These are phyloP conservation scores for Vitis rotundifolia DNA, from an alignment of 164 flowering plant genomes.

Conservation along the genomic window DNA sequence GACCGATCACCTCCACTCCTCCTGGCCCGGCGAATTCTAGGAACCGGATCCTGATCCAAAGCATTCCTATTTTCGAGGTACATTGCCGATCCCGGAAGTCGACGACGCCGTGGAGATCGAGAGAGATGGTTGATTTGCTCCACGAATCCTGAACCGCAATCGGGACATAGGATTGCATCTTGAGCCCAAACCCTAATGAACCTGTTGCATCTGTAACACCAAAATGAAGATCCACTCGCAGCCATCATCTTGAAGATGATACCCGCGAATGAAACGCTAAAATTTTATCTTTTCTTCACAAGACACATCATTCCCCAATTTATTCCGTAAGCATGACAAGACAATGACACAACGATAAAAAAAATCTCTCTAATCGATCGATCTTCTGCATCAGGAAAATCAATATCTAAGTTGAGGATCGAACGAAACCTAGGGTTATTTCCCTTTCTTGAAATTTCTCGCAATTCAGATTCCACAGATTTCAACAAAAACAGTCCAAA, in stretches of 20 bases:
- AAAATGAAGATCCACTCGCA: constrained; percentile 41
- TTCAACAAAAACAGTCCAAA: no score
- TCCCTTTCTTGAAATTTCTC: not conserved
- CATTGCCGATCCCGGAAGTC: constrained; percentile 42
- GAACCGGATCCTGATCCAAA: constrained; percentile 17
- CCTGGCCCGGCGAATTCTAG: constrained; percentile 40
- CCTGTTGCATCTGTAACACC: constrained; percentile 76
- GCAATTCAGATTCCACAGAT: no score
- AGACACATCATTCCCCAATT: no score
- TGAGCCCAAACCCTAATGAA: constrained; percentile 37
- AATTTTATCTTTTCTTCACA: not conserved
- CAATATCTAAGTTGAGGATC: no score
- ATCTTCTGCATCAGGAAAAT: no score
- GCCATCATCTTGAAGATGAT: constrained; percentile 15
- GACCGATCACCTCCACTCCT: constrained; percentile 53
- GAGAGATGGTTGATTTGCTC: constrained; percentile 44
- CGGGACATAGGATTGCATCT: constrained; percentile 47
- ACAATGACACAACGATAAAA: no score
- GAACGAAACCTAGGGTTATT: not conserved
- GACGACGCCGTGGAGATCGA: constrained; percentile 24
- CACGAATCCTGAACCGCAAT: constrained; percentile 64
- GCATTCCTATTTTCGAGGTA: constrained; percentile 25
- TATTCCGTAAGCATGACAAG: no score
- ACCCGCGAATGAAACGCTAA: constrained; percentile 5
- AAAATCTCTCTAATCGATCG: no score